Conservation (phyloP, 164 flowering plant species). For the Buxus sempervirens region DNA sequence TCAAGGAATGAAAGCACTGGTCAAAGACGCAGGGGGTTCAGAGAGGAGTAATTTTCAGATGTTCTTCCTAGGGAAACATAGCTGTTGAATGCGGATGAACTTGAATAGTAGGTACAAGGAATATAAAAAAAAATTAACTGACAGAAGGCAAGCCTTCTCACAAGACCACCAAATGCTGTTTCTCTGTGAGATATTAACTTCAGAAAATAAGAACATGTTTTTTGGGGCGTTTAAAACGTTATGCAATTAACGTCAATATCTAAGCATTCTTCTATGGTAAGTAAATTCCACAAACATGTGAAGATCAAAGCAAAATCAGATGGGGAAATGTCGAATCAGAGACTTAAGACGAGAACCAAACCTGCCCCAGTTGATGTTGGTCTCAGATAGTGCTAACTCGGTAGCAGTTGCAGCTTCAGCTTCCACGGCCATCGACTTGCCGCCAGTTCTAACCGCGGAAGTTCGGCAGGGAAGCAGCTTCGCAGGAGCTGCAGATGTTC, state of each 20-base stretch:
- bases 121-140: neutral
- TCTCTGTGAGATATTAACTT: too few relatives aligned
- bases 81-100: too few relatives aligned
- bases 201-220: neutral
- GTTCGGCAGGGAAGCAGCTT: neutral
- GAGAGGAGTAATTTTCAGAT: too few relatives aligned
- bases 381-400: constrained; percentile 51
- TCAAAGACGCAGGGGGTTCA: too few relatives aligned
- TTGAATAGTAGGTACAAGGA: too few relatives aligned
- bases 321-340: neutral
- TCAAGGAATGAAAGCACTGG: too few relatives aligned
- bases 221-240: neutral
- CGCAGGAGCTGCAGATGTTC: too few relatives aligned
- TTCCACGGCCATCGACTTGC: constrained; percentile 43
- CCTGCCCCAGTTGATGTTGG: constrained; percentile 82
- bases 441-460: constrained; percentile 8
- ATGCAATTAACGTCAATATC: neutral
- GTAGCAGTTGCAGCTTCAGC: constrained; percentile 45
- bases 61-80: too few relatives aligned
- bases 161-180: too few relatives aligned
- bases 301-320: neutral
- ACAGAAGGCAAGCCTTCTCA: neutral
- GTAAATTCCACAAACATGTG: neutral
- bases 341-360: constrained; percentile 8
- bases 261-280: neutral